Conservation (phyloP, 306 rosid genomes). For the Pterocarpus macrocarpus region DNA sequence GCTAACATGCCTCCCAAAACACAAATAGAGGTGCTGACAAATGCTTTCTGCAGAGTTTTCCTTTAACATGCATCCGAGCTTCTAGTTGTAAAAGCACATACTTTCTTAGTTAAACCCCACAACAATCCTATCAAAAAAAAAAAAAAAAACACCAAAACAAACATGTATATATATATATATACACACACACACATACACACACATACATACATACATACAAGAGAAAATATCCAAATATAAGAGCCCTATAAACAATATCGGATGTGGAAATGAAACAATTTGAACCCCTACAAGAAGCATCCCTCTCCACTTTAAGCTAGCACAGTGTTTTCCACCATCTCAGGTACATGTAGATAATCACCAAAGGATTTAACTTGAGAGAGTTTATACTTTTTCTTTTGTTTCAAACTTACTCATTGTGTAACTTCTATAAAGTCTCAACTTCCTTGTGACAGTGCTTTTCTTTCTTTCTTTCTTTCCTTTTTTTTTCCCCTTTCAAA, state of each 20-base stretch:
- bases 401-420: background rate
- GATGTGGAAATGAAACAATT: too few relatives aligned
- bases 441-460: background rate
- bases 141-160: too few relatives aligned
- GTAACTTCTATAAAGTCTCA: conserved; percentile 28
- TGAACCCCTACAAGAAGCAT: background rate
- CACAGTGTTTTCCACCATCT: background rate
- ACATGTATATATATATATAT: too few relatives aligned
- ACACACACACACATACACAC: too few relatives aligned
- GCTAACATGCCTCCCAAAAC: background rate
- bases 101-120: too few relatives aligned
- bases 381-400: conserved; percentile 5
- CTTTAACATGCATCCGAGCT: background rate
- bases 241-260: too few relatives aligned
- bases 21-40: background rate
- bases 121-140: too few relatives aligned
- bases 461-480: background rate
- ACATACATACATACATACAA: too few relatives aligned
- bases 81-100: too few relatives aligned
- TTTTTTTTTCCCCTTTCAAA: conserved; percentile 31
- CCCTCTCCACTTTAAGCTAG: background rate
- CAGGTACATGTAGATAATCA: background rate
- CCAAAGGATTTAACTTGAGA: conserved; percentile 18
- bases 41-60: background rate
- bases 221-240: too few relatives aligned